Evolutionary conservation across 1,139 yeast genomes (phyloP), one percentile per base, ranked within the genome.

Genomic region (Oligophagozyma castellii): DNA sequence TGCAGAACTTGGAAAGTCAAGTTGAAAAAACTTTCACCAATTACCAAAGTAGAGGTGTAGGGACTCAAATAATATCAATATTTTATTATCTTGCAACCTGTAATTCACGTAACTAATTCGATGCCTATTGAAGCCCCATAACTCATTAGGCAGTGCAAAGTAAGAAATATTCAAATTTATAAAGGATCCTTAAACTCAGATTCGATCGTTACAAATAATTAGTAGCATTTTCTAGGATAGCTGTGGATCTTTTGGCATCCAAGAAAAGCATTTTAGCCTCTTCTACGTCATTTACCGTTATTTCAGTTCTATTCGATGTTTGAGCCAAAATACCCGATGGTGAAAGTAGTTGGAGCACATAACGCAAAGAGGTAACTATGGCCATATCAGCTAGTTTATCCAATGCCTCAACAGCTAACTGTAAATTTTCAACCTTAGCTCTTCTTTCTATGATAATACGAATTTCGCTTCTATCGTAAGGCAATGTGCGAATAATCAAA

Each of bases 271-370:
- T 51, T 54, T 81, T 81, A 42, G 93, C 83, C 55, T 89, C 96
- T 40, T 79, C 93, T 31, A 92, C 64, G 51, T 92, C 96, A 15
- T 62, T 64, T 7, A 67, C 61, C 15, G 61, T 61, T 34, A 92
- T 75, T 50, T 79, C 89, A 24, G 62, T 57, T 38, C 93, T 75
- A 29, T 81, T 80, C 36, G 71, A 66, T 18, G 83, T 68, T 43
- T 70, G 67, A 26, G 95, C 76, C 40, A 89, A 65, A 26, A 92
- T 70, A 30, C 84, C 92, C 4, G 95, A 75, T 12, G 98, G 98
- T 0, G 95, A 75, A 51, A 89, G 63, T 42, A 89, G 65, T 53
- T 92, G 98, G 43, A 89, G 62, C 10, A 93, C 84, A 52, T 92
- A 92, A 55, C 99, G 77, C 47, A 89, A 64, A 3, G 95, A 81